A percentile compares a stretch with the other conserved stretches of the same genome.
Evolutionary conservation across 2,329 filamentous ascomycete species (phyloP).

Genomic region (Dothidotthia symphoricarpi): DNA sequence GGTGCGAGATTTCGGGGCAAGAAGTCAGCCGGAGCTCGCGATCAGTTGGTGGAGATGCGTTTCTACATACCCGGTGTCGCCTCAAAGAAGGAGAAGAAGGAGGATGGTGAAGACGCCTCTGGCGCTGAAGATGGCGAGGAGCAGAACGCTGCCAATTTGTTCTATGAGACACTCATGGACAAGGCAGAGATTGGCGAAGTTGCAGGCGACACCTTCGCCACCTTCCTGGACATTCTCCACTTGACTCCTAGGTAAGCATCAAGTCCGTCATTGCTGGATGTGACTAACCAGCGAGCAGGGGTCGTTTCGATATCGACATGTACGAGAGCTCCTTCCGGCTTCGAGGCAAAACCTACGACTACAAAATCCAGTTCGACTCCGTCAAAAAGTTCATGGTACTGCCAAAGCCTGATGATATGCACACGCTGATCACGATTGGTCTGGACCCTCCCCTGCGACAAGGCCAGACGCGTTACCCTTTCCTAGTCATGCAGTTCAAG

Average conservation of each 20-base stretch:
- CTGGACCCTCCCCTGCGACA: slow-evolving; percentile 93
- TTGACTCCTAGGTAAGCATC: slow-evolving; percentile 77
- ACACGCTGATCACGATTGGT: slow-evolving; percentile 91
- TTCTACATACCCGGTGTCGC: slow-evolving; percentile 94
- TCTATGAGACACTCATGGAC: slow-evolving; percentile 96
- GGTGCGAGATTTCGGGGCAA: slow-evolving; percentile 75
- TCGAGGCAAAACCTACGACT: slow-evolving; percentile 98
- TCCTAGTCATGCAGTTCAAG: slow-evolving; percentile 99
- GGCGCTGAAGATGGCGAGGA: slow-evolving; percentile 66
- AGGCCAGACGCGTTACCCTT: slow-evolving; percentile 95
- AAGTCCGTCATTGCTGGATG: slow-evolving; percentile 8
- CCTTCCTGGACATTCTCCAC: slow-evolving; percentile 94
- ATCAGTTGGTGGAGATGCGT: slow-evolving; percentile 96
- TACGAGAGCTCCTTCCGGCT: slow-evolving; percentile 97
- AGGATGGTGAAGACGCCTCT: slow-evolving; percentile 63
- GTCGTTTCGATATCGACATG: slow-evolving; percentile 99
- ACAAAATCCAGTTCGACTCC: slow-evolving; percentile 97
- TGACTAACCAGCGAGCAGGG: slow-evolving; percentile 58
- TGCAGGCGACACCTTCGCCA: slow-evolving; percentile 96
- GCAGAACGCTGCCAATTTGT: slow-evolving; percentile 93
- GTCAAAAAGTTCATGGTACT: slow-evolving; percentile 99
- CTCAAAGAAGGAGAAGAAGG: slow-evolving; percentile 66
- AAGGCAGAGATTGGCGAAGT: slow-evolving; percentile 99
- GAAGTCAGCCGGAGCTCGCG: slow-evolving; percentile 83
- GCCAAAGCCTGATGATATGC: slow-evolving; percentile 96